Conservation (phyloP, 345 rosid species). For the Hypericum perforatum region DNA sequence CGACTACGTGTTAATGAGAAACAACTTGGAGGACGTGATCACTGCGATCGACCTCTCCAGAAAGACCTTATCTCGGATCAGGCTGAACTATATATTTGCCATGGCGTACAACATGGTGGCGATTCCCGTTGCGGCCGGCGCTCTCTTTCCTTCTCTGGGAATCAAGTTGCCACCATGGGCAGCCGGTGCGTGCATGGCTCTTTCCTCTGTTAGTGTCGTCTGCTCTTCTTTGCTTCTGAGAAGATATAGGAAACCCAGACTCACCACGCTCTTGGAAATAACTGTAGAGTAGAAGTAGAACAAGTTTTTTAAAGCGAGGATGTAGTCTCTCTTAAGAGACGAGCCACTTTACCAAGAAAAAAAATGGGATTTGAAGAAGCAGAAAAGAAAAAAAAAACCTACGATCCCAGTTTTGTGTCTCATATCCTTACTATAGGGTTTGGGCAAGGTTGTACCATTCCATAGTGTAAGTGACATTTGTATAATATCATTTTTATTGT, state of each 20-base stretch:
- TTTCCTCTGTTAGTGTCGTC: neutral
- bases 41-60: neutral
- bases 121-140: conserved; percentile 7
- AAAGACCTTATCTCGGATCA: neutral
- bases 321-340: too few relatives aligned
- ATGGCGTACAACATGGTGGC: neutral
- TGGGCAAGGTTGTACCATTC: too few relatives aligned
- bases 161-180: neutral
- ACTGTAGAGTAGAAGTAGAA: too few relatives aligned
- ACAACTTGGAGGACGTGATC: neutral
- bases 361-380: too few relatives aligned
- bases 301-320: too few relatives aligned
- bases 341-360: too few relatives aligned
- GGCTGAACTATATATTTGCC: neutral
- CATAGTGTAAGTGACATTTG: too few relatives aligned
- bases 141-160: neutral
- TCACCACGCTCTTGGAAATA: too few relatives aligned
- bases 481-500: too few relatives aligned
- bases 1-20: neutral
- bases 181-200: conserved; percentile 4
- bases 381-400: too few relatives aligned
- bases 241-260: neutral
- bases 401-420: too few relatives aligned
- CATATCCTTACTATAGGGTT: too few relatives aligned
- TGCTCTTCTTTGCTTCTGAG: neutral